Base-by-base conservation (phyloP, 768 basidiomycete species). In the Trametes villosa region DNA sequence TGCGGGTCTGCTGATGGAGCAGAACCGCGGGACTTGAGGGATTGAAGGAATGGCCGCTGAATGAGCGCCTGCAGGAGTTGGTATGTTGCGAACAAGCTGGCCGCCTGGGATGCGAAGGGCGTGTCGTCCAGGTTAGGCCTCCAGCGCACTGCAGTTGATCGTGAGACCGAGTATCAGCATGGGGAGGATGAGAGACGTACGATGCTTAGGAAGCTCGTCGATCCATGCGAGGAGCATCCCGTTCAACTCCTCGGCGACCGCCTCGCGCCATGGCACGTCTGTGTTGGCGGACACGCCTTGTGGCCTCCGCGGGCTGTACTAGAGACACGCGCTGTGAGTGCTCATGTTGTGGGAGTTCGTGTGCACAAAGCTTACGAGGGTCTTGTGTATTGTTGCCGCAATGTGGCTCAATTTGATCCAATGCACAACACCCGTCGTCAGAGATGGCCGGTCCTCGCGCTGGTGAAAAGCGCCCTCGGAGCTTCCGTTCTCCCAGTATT, bases 1-100 rank as follows among this genome's bases (percentile, higher is more conserved):
- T 77, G 34, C 30, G 26, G 41, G 24, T 8, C 20, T 17, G 18
- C 30, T 22, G 53, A 80, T 80, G 59, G 80, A 27, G 11, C 27
- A 38, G 33, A 4, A 45, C 15, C 15, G 18, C 12, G 7, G 26
- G 36, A 49, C 60, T 13, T 57, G 54, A 11, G 47, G 22, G 0
- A 87, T 13, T 7, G 87, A 57, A 93, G 86, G 74, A 91, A 92
- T 0, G 90, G 87, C 4, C 90, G 85, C 70, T 93, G 90, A 34
- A 91, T 79, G 34, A 89, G 77, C 61, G 92, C 91, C 71, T 89
- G 85, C 17, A 84, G 74, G 57, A 86, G 78, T 66, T 90, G 81
- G 68, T 81, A 85, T 3, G 74, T 68, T 3, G 74, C 66, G 59
- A 78, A 77, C 0, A 85, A 69, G 8, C 72, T 69, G 2, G 79